A percentile compares a stretch with the other conserved stretches of the same genome.
Evolutionary conservation across 768 basidiomycete genomes (phyloP).

Genomic region (Leccinum obscurum): DNA sequence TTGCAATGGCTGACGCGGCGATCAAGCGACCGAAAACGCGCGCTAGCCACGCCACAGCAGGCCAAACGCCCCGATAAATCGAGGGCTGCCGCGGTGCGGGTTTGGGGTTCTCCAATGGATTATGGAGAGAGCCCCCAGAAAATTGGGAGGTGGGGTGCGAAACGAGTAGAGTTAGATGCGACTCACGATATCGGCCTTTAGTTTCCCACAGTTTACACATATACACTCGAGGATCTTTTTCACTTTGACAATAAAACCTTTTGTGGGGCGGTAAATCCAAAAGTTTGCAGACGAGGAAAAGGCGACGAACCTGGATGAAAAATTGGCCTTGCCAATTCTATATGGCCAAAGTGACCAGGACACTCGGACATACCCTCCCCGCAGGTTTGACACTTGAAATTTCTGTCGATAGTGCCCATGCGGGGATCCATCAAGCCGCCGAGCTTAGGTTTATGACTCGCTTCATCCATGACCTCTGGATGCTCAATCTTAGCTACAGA

Average conservation of each 20-base stretch:
- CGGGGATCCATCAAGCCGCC: constrained; percentile 97
- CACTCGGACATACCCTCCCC: constrained; percentile 99
- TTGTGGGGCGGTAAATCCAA: neutral
- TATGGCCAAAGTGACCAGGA: constrained; percentile 98
- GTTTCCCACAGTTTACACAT: constrained; percentile 97
- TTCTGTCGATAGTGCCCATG: constrained; percentile 96
- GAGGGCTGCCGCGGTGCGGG: constrained; percentile 79
- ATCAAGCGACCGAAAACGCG: constrained; percentile 95
- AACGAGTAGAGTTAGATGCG: constrained; percentile 82
- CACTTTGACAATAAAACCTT: constrained; percentile 97
- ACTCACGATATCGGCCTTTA: constrained; percentile 98
- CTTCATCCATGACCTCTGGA: constrained; percentile 98
- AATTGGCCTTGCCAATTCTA: constrained; percentile 95
- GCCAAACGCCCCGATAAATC: constrained; percentile 82
- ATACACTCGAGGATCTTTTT: constrained; percentile 99
- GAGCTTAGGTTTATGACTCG: constrained; percentile 83
- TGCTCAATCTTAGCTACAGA: constrained; percentile 98
- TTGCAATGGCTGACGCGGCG: constrained; percentile 74
- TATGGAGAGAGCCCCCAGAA: constrained; percentile 98
- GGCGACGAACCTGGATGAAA: constrained; percentile 84
- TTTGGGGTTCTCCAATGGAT: constrained; percentile 89
- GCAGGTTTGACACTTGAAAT: constrained; percentile 99
- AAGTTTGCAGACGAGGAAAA: neutral
- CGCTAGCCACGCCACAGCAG: constrained; percentile 70
- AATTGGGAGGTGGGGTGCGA: constrained; percentile 91